phyloP scores from a whole-genome alignment of 345 rosid species.

The Dovyalis caffra region DNA sequence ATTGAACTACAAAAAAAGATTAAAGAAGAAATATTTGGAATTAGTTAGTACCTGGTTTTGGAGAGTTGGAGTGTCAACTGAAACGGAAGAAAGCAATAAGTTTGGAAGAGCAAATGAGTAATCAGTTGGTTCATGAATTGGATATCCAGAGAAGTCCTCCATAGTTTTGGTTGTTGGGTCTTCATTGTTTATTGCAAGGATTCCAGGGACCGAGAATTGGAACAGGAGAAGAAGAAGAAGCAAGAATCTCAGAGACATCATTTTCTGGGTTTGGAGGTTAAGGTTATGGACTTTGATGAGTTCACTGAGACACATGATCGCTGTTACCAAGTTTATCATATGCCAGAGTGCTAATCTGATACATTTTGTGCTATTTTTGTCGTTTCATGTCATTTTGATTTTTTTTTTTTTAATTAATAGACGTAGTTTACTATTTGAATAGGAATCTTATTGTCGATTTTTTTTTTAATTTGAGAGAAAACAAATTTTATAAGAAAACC shows the following conservation, averaged over 20 bases:
- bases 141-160: conserved; percentile 91
- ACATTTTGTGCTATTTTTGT: too few species aligned
- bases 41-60: conserved; percentile 55
- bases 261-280: not conserved
- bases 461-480: too few species aligned
- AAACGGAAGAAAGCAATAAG: conserved; percentile 46
- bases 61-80: conserved; percentile 52
- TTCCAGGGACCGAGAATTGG: conserved; percentile 27
- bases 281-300: too few species aligned
- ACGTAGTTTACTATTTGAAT: too few species aligned
- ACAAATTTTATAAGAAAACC: too few species aligned
- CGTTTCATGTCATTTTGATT: too few species aligned
- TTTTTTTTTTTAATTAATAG: too few species aligned
- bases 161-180: conserved; percentile 62
- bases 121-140: conserved; percentile 51
- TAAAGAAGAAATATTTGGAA: not conserved
- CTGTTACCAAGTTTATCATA: not conserved
- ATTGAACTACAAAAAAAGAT: not conserved
- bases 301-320: not conserved
- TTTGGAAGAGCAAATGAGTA: conserved; percentile 20
- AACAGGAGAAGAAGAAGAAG: conserved; percentile 19
- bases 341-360: not conserved
- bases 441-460: too few species aligned
- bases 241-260: conserved; percentile 30
- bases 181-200: conserved; percentile 38